Base-by-base conservation (phyloP, 2,329 filamentous ascomycete genomes). In the Beauveria rudraprayagi region DNA sequence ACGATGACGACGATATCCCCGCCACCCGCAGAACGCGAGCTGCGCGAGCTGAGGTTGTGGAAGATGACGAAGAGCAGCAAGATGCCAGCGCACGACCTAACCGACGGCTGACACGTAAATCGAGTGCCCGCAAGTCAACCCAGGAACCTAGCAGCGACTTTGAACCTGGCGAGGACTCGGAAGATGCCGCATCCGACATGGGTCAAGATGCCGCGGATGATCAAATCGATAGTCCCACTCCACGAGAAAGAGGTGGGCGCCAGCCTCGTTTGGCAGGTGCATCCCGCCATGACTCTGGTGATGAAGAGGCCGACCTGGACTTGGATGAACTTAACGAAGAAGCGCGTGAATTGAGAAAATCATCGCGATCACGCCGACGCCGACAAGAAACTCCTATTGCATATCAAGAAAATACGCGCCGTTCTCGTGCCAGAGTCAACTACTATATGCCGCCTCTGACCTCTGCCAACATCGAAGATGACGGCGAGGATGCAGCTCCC, bases 381-480 rank as follows among this genome's bases (percentile, higher is more conserved):
- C 68, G 82, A 65, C 77, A 83, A 66, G 69, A 72, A 34, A 81
- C 83, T 19, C 76, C 81, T 62, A 80, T 89, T 66, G 73, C 84
- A 55, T 82, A 88, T 69, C 79, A 89, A 74, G 75, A 84, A 65
- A 77, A 73, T 9, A 73, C 77, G 22, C 79, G 79, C 59, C 79
- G 82, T 51, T 78, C 82, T 46, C 81, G 84, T 30, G 77, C 78
- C 30, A 77, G 84, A 58, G 89, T 94, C 34, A 90, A 96, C 71
- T 97, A 97, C 73, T 89, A 89, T 61, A 90, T 97, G 69, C 85
- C 90, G 48, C 87, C 91, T 1, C 86, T 92, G 46, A 75, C 74
- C 10, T 72, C 75, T 8, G 75, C 74, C 19, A 81, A 86, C 46
- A 82, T 90, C 1, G 91, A 96, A 66, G 88, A 88, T 58, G 86